Base-by-base conservation (phyloP, 345 rosid species). In the Eucalyptus fibrosa region DNA sequence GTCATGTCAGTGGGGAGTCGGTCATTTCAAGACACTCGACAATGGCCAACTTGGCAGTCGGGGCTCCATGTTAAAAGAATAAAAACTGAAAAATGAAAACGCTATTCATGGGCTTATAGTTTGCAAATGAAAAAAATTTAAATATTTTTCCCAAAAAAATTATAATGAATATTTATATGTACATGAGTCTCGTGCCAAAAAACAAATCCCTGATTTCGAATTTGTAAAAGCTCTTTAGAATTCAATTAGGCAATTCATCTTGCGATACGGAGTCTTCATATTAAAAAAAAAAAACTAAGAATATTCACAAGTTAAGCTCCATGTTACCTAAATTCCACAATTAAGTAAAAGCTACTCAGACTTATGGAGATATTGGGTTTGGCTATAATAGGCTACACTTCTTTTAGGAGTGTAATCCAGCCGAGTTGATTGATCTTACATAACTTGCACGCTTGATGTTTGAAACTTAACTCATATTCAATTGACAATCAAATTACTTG, bases 361-460 rank as follows among this genome's bases (percentile, higher is more conserved):
- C 62, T 56, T 56, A 4, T 24, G 13, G 12, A 56, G 13, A 56
- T 24, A 23, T 56, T 10, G 30, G 62, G 30, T 56, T 56, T 4
- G 2, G 37, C 37, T 65, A 65, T 65, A 0, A n/a, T 65, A n/a
- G 77, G 77, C 37, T 15, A 15, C 2, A 4, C 77, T n/a, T n/a
- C 12, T n/a, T 65, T 65, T n/a, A n/a, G 10, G 21, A 65, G 37
- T 4, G 21, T 65, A 65, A 65, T n/a, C 3, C 0, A 65, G 6
- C 3, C 1, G 19, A 65, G 40, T 65, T 9, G 37, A 65, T 65
- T 32, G 3, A 62, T 62, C 18, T 32, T 5, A 15, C 1, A 0
- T n/a, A n/a, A 14, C 21, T 65, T 0, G 1, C 11, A 65, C 4
- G 0, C 3, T 65, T 16, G 21, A n/a, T n/a, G 11, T n/a, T 65